Conservation (phyloP, 345 rosid species). For the Camelina neglecta region DNA sequence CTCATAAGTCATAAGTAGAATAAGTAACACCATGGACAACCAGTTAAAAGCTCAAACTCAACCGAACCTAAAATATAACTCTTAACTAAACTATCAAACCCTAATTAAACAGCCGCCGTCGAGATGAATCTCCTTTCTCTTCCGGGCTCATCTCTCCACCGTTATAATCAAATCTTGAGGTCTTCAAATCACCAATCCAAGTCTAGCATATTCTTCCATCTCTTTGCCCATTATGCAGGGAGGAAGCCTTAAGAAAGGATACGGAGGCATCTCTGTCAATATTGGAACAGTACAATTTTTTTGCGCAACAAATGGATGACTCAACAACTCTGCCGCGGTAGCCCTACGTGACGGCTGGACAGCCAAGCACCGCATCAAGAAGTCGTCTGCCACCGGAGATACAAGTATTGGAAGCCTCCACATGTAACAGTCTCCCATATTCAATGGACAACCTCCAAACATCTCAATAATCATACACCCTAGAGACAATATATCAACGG, state of each 20-base stretch:
- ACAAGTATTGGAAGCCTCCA: slow-evolving; percentile 4
- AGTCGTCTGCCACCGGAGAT: slow-evolving; percentile 7
- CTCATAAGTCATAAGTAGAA: too few species aligned
- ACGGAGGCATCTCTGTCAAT: background rate
- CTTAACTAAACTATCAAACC: background rate
- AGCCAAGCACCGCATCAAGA: slow-evolving; percentile 19
- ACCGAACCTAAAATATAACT: too few species aligned
- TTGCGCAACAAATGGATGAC: slow-evolving; percentile 22
- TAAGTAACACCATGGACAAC: background rate
- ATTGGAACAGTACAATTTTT: background rate
- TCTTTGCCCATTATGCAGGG: background rate
- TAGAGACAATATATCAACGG: slow-evolving; percentile 31
- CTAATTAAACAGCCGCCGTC: too few species aligned
- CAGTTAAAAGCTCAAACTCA: background rate
- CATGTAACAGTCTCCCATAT: background rate
- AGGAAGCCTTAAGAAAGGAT: background rate
- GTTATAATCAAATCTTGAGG: too few species aligned
- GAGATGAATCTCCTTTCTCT: background rate
- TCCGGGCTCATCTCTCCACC: too few species aligned
- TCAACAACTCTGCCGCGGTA: slow-evolving; percentile 4
- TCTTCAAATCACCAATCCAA: background rate
- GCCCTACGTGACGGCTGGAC: slow-evolving; percentile 18
- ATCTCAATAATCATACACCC: slow-evolving; percentile 32
- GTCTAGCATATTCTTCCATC: background rate
- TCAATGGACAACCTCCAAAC: slow-evolving; percentile 22